Evolutionary conservation across 2,329 filamentous ascomycete species (phyloP).

Genomic region (Clarireedia monteithiana): DNA sequence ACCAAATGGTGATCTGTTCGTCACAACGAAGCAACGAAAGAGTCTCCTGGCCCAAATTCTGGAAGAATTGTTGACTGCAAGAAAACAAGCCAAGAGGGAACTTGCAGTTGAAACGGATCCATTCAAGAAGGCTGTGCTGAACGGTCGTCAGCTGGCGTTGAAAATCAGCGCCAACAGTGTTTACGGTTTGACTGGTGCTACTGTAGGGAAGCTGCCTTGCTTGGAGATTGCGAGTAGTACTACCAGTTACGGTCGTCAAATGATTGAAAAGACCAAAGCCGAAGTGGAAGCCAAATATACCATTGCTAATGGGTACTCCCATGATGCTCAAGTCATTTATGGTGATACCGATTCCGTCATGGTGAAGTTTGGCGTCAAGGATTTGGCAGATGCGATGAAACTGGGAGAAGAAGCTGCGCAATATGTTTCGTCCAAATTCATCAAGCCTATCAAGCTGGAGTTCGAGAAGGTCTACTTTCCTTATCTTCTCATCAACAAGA

Average conservation of each 20-base stretch:
- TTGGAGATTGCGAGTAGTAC: constrained; percentile 93
- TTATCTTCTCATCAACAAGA: constrained; percentile 98
- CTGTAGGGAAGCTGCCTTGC: constrained; percentile 91
- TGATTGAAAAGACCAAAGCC: constrained; percentile 98
- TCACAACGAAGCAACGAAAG: constrained; percentile 80
- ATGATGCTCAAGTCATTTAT: constrained; percentile 96
- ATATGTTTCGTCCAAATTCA: constrained; percentile 84
- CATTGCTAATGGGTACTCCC: constrained; percentile 87
- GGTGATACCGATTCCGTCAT: constrained; percentile 99
- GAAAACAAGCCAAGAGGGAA: constrained; percentile 92
- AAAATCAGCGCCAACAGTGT: constrained; percentile 98
- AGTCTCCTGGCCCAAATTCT: constrained; percentile 91
- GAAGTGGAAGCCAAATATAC: constrained; percentile 87
- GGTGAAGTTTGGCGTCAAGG: constrained; percentile 93
- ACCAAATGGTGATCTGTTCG: constrained; percentile 89
- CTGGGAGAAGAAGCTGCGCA: constrained; percentile 87
- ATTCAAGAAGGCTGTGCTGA: constrained; percentile 96
- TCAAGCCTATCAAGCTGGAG: constrained; percentile 96
- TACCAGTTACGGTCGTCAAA: constrained; percentile 92
- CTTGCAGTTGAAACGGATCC: constrained; percentile 82
- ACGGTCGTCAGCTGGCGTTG: constrained; percentile 91
- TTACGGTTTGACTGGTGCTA: constrained; percentile 94
- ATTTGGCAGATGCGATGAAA: constrained; percentile 84
- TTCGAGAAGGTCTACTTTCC: constrained; percentile 99
- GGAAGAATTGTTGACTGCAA: constrained; percentile 81